Base-by-base conservation (phyloP, 306 rosid species). In the Alnus rubra region DNA sequence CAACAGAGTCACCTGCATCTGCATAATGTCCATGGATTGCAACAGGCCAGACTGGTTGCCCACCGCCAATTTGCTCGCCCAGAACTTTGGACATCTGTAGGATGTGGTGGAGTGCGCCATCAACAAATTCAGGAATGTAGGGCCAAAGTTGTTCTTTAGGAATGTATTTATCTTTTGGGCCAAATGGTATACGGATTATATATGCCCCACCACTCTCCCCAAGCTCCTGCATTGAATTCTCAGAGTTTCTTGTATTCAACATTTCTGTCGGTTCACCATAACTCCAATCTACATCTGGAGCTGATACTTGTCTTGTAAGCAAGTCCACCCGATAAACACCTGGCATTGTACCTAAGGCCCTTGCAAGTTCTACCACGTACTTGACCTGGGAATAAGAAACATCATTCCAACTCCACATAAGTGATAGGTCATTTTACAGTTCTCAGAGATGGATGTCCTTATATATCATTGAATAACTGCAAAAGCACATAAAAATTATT, bases 21-120 rank as follows among this genome's bases (percentile, higher is more conserved):
- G 92, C 92, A 78, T 88, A 88, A 74, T 88, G 92, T 16, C 92
- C 92, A 73, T 88, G 92, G 51, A 88, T 86, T 16, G 92, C 92
- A 62, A 84, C 74, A 3, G 92, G 92, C 92, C 92, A 88, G 58
- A 84, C 82, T n/a, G 87, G 82, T 54, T 82, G 83, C 68, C 88
- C 89, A 4, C 76, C 72, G 35, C 92, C 90, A 78, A 88, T 78
- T 63, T 88, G 92, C 82, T 84, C 90, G 18, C 92, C 90, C 73
- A 88, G 82, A 86, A 75, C 88, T 74, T 78, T 86, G 55, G 92
- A 88, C 84, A 88, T 82, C 73, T 88, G 90, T 67, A 78, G 73
- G 74, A 88, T 80, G 85, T 88, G 88, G 80, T 51, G 77, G 50
- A 88, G 85, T 60, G 92, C 88, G 15, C 88, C 87, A 60, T 88